phyloP scores from a whole-genome alignment of 805 yeast genomes.

The Pichia occidentalis region DNA sequence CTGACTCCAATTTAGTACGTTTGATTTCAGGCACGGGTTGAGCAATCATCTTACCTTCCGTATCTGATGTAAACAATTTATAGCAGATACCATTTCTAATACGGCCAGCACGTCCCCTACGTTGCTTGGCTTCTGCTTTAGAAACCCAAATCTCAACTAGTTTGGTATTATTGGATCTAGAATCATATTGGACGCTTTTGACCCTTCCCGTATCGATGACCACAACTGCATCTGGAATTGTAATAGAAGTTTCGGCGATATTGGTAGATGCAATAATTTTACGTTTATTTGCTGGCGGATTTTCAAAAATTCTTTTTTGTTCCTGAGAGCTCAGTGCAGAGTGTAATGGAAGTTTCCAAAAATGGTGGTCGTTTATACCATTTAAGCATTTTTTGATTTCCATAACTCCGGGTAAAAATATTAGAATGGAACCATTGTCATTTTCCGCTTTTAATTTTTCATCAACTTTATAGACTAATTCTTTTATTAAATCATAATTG shows the following conservation, averaged over 20 bases:
- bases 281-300: slow-evolving; percentile 47
- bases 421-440: slow-evolving; percentile 66
- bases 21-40: slow-evolving; percentile 87
- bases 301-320: slow-evolving; percentile 67
- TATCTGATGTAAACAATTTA: slow-evolving; percentile 63
- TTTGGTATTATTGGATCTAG: slow-evolving; percentile 59
- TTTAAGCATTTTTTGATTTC: slow-evolving; percentile 68
- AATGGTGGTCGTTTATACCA: slow-evolving; percentile 24
- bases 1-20: slow-evolving; percentile 74
- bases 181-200: slow-evolving; percentile 67
- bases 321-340: slow-evolving; percentile 81
- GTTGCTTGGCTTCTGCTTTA: slow-evolving; percentile 78
- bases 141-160: slow-evolving; percentile 83
- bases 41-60: slow-evolving; percentile 52
- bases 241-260: slow-evolving; percentile 95
- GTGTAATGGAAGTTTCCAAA: slow-evolving; percentile 68
- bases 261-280: slow-evolving; percentile 87
- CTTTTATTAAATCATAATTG: slow-evolving; percentile 65
- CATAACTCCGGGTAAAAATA: slow-evolving; percentile 86
- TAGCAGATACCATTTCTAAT: slow-evolving; percentile 76
- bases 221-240: slow-evolving; percentile 90
- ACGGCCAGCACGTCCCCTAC: slow-evolving; percentile 99
- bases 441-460: slow-evolving; percentile 33
- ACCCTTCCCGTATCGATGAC: slow-evolving; percentile 87
- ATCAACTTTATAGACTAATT: slow-evolving; percentile 50